phyloP scores from a whole-genome alignment of 2,329 filamentous ascomycete species.

The Pseudogymnoascus sp. region DNA sequence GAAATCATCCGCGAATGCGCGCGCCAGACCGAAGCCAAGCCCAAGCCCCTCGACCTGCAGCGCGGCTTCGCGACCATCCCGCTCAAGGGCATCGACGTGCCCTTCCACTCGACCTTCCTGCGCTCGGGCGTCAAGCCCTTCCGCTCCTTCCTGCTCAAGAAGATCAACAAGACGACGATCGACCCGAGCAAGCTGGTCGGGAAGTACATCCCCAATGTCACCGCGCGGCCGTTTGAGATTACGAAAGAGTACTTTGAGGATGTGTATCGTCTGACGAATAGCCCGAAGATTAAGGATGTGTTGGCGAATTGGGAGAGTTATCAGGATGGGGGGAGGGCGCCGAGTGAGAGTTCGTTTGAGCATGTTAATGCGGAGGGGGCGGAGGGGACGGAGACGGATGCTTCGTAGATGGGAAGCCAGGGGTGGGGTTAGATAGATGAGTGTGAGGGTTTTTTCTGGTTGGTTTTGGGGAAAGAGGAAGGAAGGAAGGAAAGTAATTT shows the following conservation, averaged over 20 bases:
- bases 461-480: neutral
- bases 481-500: neutral
- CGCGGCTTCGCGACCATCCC: slow-evolving; percentile 96
- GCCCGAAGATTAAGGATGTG: slow-evolving; percentile 28
- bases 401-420: neutral
- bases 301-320: slow-evolving; percentile 31
- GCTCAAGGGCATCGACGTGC: slow-evolving; percentile 93
- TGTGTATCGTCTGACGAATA: slow-evolving; percentile 87
- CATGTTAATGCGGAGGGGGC: neutral
- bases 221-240: slow-evolving; percentile 86
- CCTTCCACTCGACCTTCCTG: slow-evolving; percentile 98
- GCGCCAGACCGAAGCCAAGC: slow-evolving; percentile 81
- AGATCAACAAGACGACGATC: slow-evolving; percentile 99
- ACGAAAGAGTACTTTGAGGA: slow-evolving; percentile 99
- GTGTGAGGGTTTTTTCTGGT: neutral
- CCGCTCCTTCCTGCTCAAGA: slow-evolving; percentile 96
- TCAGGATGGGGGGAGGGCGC: slow-evolving; percentile 18
- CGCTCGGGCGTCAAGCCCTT: slow-evolving; percentile 98
- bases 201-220: slow-evolving; percentile 99
- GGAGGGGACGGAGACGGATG: neutral
- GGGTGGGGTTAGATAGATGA: neutral
- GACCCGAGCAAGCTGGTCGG: slow-evolving; percentile 93
- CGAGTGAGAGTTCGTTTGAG: slow-evolving; percentile 1
- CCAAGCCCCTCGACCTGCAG: slow-evolving; percentile 78
- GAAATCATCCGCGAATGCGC: slow-evolving; percentile 88